Percentiles rank a stretch among this genome's conserved stretches.
Evolutionary conservation across 1,139 yeast genomes (phyloP).

Genomic region (Meyerozyma smithsonii): DNA sequence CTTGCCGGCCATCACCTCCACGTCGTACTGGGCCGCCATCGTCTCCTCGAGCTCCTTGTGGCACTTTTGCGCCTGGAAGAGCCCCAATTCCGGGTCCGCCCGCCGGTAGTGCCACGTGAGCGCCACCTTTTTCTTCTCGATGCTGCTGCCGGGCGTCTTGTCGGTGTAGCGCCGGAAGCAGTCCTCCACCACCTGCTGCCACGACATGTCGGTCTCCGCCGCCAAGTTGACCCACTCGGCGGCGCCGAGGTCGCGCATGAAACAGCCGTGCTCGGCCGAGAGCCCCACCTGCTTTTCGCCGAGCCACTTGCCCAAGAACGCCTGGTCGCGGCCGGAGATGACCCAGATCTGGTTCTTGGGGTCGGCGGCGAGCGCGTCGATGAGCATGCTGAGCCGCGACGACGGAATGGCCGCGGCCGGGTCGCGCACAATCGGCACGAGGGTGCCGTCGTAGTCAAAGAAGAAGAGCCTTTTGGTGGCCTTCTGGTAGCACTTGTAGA

Average conservation of each 20-base stretch:
- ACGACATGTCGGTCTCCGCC: conserved; percentile 81
- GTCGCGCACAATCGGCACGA: conserved; percentile 91
- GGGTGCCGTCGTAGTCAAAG: conserved; percentile 96
- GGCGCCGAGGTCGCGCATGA: conserved; percentile 65
- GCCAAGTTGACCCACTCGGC: conserved; percentile 80
- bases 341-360: conserved; percentile 90
- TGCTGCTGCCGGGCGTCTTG: conserved; percentile 83
- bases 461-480: conserved; percentile 73
- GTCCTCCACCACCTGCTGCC: conserved; percentile 81
- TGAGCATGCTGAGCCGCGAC: conserved; percentile 55
- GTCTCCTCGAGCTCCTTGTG: conserved; percentile 57
- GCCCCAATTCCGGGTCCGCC: conserved; percentile 89
- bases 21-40: conserved; percentile 66
- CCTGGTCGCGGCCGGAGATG: conserved; percentile 93
- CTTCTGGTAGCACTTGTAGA: conserved; percentile 53
- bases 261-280: conserved; percentile 97
- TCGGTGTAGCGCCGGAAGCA: conserved; percentile 74
- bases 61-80: conserved; percentile 75
- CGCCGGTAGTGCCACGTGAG: conserved; percentile 97
- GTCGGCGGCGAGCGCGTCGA: conserved; percentile 62
- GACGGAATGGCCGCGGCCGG: conserved; percentile 99
- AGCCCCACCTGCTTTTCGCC: conserved; percentile 72
- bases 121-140: conserved; percentile 89
- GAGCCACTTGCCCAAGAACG: conserved; percentile 83
- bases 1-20: conserved; percentile 96